Evolutionary conservation across 495 filamentous ascomycete species (phyloP).

Genomic region (Darksidea phi): DNA sequence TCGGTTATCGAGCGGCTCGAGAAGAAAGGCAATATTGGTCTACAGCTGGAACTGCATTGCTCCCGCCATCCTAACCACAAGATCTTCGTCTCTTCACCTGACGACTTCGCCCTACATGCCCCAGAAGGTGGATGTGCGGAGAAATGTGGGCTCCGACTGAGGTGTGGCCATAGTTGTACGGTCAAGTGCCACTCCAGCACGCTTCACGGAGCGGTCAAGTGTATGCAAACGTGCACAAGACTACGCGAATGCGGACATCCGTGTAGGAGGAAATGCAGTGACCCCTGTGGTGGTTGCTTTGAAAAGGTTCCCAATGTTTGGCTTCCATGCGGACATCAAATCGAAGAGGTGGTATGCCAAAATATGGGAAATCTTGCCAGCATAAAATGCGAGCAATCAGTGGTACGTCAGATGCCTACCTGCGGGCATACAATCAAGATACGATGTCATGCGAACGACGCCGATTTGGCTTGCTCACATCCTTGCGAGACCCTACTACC

Average conservation of each 20-base stretch:
- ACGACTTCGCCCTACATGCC: constrained; percentile 59
- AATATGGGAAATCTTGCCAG: too few relatives aligned
- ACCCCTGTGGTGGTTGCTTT: constrained; percentile 55
- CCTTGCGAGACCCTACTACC: too few relatives aligned
- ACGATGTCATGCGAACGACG: constrained; percentile 50
- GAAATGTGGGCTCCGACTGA: constrained; percentile 59
- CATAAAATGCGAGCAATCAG: too few relatives aligned
- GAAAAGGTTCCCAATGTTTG: constrained; percentile 39
- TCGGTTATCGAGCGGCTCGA: too few relatives aligned
- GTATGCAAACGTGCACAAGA: constrained; percentile 57
- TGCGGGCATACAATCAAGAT: constrained; percentile 57
- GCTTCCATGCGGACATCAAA: constrained; percentile 62
- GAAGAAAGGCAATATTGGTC: constrained; percentile 52
- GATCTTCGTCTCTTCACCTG: constrained; percentile 57
- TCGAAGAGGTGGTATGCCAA: too few relatives aligned
- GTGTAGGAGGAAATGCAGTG: constrained; percentile 55
- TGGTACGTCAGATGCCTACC: constrained; percentile 54
- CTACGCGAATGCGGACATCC: constrained; percentile 54
- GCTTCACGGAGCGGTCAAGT: constrained; percentile 6
- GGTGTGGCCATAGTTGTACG: constrained; percentile 69
- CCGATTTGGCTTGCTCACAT: constrained; percentile 46
- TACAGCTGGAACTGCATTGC: constrained; percentile 59
- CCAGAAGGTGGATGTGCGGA: constrained; percentile 72
- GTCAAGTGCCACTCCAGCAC: constrained; percentile 66
- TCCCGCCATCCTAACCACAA: constrained; percentile 62